Base-by-base conservation (phyloP, 208 protist species). In the Trypanosoma mega region DNA sequence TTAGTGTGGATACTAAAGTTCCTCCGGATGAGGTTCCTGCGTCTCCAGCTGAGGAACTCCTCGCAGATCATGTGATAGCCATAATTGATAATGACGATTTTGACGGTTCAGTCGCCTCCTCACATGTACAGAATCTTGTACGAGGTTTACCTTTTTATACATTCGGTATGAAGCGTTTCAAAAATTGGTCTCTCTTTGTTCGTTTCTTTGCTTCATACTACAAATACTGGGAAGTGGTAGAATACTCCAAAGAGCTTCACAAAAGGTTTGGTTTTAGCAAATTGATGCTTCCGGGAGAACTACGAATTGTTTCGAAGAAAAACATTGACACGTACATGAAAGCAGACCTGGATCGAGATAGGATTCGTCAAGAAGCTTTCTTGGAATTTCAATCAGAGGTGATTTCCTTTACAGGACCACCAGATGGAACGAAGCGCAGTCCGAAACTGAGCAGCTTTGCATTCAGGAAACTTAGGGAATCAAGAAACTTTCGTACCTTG, bases 51-150 rank as follows among this genome's bases (percentile, higher is more conserved):
- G 82, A 87, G 61, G 72, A 88, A 61, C 71, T 90, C 34, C 67
- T 93, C 58, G 84, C 76, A 46, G 76, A 90, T 59, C 78, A 89
- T 41, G 70, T 90, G 11, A 68, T 72, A 26, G 65, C 61, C 5
- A 73, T 93, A 29, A 37, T 93, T 43, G 82, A 85, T n/a, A 80
- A 80, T 57, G 80, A 93, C 54, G 78, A 80, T 39, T 78, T 76
- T n/a, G n/a, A n/a, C n/a, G n/a, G n/a, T n/a, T n/a, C 56, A 80
- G 78, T 43, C 8, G 34, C 8, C 34, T 39, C 8, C 34, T 6
- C 34, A 39, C 34, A 90, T 68, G 50, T 90, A 9, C 82, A 90
- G 46, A 93, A 93, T 60, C 59, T 81, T 24, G 83, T 90, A 44
- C 68, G 73, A 16, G 75, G 79, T 11, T 54, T 93, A 2, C 87